Conservation (phyloP, 768 basidiomycete genomes). For the Suillus ampliporus region DNA sequence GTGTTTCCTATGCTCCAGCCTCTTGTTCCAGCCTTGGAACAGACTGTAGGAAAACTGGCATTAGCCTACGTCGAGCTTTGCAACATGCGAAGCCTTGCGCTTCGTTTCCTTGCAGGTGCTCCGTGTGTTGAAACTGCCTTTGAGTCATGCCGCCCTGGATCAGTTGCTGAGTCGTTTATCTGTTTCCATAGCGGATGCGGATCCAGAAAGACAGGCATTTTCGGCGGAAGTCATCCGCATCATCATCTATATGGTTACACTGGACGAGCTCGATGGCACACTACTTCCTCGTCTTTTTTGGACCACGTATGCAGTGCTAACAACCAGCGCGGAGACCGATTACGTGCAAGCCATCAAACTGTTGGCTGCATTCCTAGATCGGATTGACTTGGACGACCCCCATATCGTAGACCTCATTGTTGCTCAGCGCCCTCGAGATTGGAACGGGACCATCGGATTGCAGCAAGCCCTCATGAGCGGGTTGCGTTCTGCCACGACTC, state of each 20-base stretch:
- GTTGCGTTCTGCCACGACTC: constrained; percentile 78
- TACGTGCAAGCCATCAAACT: constrained; percentile 71
- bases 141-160: constrained; percentile 75
- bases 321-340: constrained; percentile 83
- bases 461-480: constrained; percentile 79
- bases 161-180: constrained; percentile 83
- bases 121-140: constrained; percentile 74
- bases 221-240: constrained; percentile 84
- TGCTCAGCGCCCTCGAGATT: constrained; percentile 69
- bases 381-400: constrained; percentile 73
- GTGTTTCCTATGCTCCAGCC: constrained; percentile 73
- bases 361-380: constrained; percentile 66
- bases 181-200: constrained; percentile 78
- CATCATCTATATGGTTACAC: constrained; percentile 63
- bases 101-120: constrained; percentile 92
- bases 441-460: constrained; percentile 67
- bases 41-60: constrained; percentile 81
- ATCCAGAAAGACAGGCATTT: constrained; percentile 81
- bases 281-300: constrained; percentile 88
- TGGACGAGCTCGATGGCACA: constrained; percentile 59
- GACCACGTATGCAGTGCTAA: constrained; percentile 81
- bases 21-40: constrained; percentile 68
- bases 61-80: constrained; percentile 87
- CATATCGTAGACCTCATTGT: constrained; percentile 72
- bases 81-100: constrained; percentile 83